Conservation (phyloP, 202 grass and related monocot genomes). For the Miscanthus sacchariflorus region DNA sequence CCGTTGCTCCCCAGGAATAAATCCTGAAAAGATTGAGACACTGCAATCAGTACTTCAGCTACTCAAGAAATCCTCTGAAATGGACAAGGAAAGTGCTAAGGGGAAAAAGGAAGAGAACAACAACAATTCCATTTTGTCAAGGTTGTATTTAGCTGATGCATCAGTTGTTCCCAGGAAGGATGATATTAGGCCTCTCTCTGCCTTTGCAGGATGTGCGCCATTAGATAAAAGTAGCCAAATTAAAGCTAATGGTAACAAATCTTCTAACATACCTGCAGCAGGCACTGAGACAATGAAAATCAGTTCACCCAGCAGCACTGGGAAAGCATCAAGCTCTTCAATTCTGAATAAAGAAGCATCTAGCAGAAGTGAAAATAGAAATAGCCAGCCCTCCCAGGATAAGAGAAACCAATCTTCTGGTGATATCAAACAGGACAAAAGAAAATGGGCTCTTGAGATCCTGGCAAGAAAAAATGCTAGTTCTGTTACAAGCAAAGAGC, state of each 20-base stretch:
- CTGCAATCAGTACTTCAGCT: constrained; percentile 93
- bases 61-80: constrained; percentile 74
- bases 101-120: constrained; percentile 54
- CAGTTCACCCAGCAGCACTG: constrained; percentile 48
- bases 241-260: constrained; percentile 45
- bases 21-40: constrained; percentile 88
- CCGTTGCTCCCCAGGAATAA: constrained; percentile 73
- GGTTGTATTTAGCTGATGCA: constrained; percentile 97
- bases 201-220: constrained; percentile 47
- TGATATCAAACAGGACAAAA: constrained; percentile 80
- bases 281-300: constrained; percentile 50
- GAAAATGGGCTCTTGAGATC: constrained; percentile 94
- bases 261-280: constrained; percentile 41
- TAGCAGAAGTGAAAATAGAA: constrained; percentile 56
- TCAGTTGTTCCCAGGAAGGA: constrained; percentile 96
- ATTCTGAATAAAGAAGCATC: constrained; percentile 46
- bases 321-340: constrained; percentile 43
- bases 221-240: constrained; percentile 56
- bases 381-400: constrained; percentile 48
- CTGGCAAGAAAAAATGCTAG: constrained; percentile 91
- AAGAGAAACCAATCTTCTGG: constrained; percentile 52
- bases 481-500: constrained; percentile 68
- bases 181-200: constrained; percentile 87
- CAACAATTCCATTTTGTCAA: constrained; percentile 75
- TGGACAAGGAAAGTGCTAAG: constrained; percentile 61